Evolutionary conservation across 164 flowering plant species (phyloP).

Genomic region (Dillenia suffruticosa): DNA sequence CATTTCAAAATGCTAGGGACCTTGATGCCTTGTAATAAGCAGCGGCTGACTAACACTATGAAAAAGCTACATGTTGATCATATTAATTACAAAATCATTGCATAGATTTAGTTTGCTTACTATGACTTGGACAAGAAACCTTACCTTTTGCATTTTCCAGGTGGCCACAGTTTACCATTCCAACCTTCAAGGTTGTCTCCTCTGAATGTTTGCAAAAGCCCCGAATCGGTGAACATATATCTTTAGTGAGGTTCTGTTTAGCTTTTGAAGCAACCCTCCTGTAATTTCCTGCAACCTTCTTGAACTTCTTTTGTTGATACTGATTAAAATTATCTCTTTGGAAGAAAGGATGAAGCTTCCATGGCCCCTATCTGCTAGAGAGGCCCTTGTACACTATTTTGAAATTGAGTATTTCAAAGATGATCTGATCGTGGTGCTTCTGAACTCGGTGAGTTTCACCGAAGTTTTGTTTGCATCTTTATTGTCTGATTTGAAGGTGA

Average conservation of each 20-base stretch:
- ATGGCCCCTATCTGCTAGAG: slow-evolving; percentile 89
- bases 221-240: slow-evolving; percentile 73
- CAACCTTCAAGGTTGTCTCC: slow-evolving; percentile 61
- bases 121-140: neutral
- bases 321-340: slow-evolving; percentile 39
- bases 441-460: slow-evolving; percentile 60
- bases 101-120: neutral
- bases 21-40: no score
- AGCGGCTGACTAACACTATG: neutral
- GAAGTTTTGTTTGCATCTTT: neutral
- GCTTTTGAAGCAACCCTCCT: neutral
- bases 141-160: slow-evolving; percentile 26
- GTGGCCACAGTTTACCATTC: slow-evolving; percentile 83
- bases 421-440: slow-evolving; percentile 60
- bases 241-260: slow-evolving; percentile 68
- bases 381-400: slow-evolving; percentile 70
- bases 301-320: slow-evolving; percentile 14
- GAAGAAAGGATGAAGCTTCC: slow-evolving; percentile 94
- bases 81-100: neutral
- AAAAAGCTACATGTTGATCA: neutral
- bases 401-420: slow-evolving; percentile 71
- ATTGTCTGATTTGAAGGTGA: neutral
- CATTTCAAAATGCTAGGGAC: no score
- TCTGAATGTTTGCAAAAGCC: slow-evolving; percentile 55
- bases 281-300: neutral